Conservation (phyloP, 2,329 filamentous ascomycete species). For the Drechslera avenae region DNA sequence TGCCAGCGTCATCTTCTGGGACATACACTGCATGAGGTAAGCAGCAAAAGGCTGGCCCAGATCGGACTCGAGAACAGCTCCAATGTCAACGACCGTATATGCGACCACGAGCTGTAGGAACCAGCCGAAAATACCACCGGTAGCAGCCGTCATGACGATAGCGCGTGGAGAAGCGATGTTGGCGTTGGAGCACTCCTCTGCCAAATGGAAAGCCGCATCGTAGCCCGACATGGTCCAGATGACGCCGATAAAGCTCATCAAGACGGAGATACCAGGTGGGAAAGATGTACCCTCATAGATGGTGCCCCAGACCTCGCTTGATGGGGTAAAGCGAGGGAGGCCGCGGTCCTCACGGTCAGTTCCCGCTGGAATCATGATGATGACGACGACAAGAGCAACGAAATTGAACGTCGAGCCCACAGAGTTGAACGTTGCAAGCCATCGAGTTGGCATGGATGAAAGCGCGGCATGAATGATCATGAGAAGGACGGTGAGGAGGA, state of each 20-base stretch:
- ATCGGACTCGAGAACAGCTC: conserved; percentile 62
- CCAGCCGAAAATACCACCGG: conserved; percentile 72
- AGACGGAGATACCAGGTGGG: conserved; percentile 68
- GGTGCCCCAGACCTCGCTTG: conserved; percentile 66
- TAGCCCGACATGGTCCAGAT: conserved; percentile 74
- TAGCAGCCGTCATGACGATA: conserved; percentile 70
- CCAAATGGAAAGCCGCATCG: conserved; percentile 73
- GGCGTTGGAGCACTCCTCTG: conserved; percentile 76
- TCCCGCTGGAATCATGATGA: conserved; percentile 70
- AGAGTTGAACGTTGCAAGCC: conserved; percentile 73
- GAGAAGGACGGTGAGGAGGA: conserved; percentile 68
- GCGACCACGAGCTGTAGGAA: conserved; percentile 75
- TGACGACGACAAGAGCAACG: conserved; percentile 66
- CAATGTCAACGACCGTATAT: conserved; percentile 71
- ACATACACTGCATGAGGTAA: conserved; percentile 69
- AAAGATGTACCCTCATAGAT: conserved; percentile 71
- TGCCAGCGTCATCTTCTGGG: conserved; percentile 64
- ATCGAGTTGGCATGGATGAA: conserved; percentile 72
- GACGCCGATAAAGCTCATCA: conserved; percentile 74
- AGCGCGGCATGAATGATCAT: conserved; percentile 71
- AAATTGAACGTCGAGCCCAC: conserved; percentile 74
- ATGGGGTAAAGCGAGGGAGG: conserved; percentile 63
- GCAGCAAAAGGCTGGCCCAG: conserved; percentile 73
- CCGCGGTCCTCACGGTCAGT: conserved; percentile 58
- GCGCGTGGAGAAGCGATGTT: conserved; percentile 71